Percentiles rank a stretch among this genome's conserved stretches.
Evolutionary conservation across 2,329 filamentous ascomycete species (phyloP).

Genomic region (Fusarium anguioides): DNA sequence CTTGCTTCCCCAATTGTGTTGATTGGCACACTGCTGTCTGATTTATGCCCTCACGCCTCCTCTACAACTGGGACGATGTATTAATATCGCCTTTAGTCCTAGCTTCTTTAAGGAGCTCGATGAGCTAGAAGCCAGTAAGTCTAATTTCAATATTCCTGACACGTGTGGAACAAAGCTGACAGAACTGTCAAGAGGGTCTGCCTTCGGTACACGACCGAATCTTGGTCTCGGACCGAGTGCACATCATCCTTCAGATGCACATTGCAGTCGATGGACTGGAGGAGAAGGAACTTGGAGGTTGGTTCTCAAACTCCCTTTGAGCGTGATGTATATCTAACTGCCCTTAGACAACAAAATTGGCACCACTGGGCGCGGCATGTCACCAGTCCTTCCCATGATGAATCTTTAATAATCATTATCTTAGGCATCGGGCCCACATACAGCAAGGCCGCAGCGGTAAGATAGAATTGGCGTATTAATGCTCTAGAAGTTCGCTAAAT

Average conservation of each 20-base stretch:
- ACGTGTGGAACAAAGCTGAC: neutral
- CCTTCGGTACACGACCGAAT: slow-evolving; percentile 10
- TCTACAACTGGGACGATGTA: neutral
- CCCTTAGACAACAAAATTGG: slow-evolving; percentile 17
- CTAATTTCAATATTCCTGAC: neutral
- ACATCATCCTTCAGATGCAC: slow-evolving; percentile 25
- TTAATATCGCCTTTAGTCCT: neutral
- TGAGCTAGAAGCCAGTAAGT: slow-evolving; percentile 4
- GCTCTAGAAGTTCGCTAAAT: neutral
- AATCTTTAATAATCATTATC: neutral
- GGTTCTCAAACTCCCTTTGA: neutral
- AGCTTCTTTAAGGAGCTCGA: slow-evolving; percentile 26
- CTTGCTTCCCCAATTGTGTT: too few species aligned
- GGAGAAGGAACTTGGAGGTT: slow-evolving; percentile 30
- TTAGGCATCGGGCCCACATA: slow-evolving; percentile 12
- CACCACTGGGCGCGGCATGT: slow-evolving; percentile 10
- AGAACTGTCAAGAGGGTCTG: neutral
- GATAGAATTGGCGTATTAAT: neutral
- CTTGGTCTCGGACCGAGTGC: slow-evolving; percentile 25
- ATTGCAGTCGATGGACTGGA: slow-evolving; percentile 25
- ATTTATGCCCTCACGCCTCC: neutral
- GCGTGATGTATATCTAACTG: neutral
- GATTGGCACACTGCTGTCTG: too few species aligned
- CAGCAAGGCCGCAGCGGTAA: neutral
- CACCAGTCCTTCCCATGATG: neutral